phyloP scores from a whole-genome alignment of 2,329 filamentous ascomycete genomes.

The Hysterium pulicare region DNA sequence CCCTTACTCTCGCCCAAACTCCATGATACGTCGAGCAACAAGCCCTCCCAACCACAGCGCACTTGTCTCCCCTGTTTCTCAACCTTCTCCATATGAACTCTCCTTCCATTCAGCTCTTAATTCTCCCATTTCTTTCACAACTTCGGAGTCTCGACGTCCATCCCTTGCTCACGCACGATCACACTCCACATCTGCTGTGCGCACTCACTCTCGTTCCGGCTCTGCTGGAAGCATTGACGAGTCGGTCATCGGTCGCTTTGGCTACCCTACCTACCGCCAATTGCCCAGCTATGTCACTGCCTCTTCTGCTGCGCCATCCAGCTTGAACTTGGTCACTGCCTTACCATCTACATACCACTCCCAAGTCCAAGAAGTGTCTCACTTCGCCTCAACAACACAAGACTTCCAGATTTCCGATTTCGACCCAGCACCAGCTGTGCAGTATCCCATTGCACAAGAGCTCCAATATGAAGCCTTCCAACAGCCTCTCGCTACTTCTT shows the following conservation, averaged over 20 bases:
- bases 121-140: conserved; percentile 58
- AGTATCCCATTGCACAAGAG: conserved; percentile 42
- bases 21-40: conserved; percentile 44
- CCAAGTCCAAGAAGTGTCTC: conserved; percentile 29
- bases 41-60: conserved; percentile 45
- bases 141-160: conserved; percentile 29
- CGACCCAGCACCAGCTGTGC: conserved; percentile 39
- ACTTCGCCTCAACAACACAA: conserved; percentile 26
- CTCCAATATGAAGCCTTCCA: conserved; percentile 37
- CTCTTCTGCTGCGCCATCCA: conserved; percentile 29
- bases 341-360: conserved; percentile 31
- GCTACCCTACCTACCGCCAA: conserved; percentile 81
- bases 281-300: conserved; percentile 58
- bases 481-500: conserved; percentile 53
- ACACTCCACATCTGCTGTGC: conserved; percentile 25
- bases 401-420: conserved; percentile 30
- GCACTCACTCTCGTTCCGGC: conserved; percentile 41
- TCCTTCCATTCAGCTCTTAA: conserved; percentile 50
- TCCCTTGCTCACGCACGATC: conserved; percentile 39
- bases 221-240: conserved; percentile 69
- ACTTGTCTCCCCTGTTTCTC: conserved; percentile 44
- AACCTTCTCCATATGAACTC: conserved; percentile 40
- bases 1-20: conserved; percentile 48
- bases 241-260: conserved; percentile 64
- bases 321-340: conserved; percentile 40